Evolutionary conservation across 164 flowering plant genomes (phyloP).

Genomic region (Paratinospora sagittata): DNA sequence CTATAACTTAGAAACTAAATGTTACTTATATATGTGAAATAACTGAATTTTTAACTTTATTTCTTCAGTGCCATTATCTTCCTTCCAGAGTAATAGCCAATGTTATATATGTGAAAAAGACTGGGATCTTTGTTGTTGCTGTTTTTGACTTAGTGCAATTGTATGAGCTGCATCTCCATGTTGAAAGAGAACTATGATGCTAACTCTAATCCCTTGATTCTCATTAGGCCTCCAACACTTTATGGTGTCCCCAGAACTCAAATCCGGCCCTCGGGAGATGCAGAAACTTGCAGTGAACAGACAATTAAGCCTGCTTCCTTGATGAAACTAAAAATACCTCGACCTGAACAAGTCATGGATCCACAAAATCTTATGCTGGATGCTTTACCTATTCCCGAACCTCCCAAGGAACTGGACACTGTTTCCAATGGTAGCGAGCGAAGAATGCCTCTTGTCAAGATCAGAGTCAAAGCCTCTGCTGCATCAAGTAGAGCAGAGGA

Average conservation of each 20-base stretch:
- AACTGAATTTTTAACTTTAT: too few species aligned
- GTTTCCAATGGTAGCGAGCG: constrained; percentile 57
- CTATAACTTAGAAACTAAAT: too few species aligned
- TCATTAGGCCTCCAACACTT: constrained; percentile 81
- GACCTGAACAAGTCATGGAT: constrained; percentile 29
- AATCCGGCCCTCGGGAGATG: constrained; percentile 32
- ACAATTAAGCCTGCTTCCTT: constrained; percentile 40
- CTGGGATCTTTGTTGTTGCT: too few species aligned
- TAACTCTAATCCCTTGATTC: too few species aligned
- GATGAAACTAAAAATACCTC: constrained; percentile 36
- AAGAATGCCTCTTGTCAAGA: constrained; percentile 55
- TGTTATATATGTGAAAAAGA: too few species aligned
- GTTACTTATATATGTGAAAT: too few species aligned
- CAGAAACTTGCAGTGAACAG: constrained; percentile 42
- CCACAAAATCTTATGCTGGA: constrained; percentile 16
- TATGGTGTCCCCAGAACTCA: constrained; percentile 70
- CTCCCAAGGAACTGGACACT: constrained; percentile 46
- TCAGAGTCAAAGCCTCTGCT: constrained; percentile 65
- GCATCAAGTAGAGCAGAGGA: constrained; percentile 62
- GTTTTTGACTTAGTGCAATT: too few species aligned
- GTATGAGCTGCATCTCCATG: too few species aligned
- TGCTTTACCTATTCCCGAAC: constrained; percentile 27
- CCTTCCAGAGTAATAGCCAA: too few species aligned
- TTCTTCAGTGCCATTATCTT: too few species aligned
- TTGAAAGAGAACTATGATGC: too few species aligned